Base-by-base conservation (phyloP, 2,329 filamentous ascomycete genomes). In the Aschersonia sp. region DNA sequence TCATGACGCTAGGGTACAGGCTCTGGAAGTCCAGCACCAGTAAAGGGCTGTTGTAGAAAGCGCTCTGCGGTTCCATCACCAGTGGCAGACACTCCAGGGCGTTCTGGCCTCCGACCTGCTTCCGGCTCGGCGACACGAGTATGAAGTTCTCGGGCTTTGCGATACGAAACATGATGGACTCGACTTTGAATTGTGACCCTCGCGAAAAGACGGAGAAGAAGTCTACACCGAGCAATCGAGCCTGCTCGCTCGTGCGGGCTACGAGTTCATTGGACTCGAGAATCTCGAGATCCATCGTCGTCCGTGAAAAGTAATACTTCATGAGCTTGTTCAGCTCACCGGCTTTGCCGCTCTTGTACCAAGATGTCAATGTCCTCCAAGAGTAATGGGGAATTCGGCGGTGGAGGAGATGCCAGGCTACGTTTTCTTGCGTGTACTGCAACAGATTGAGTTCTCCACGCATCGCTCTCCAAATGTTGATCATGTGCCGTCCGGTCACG, bases 381-480 rank as follows among this genome's bases (percentile, higher is more conserved):
- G 82, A 73, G 61, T 94, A 96, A 61, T 95, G 88, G 5, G 92
- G 92, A 45, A 97, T 84, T 3, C 91, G 80, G 32, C 80, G 80
- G 55, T 94, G 89, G 2, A 98, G 73, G 1, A 97, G 65, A 65
- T 97, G 89, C 70, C 94, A 97, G 0, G 80, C 86, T 4, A 97
- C 87, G 57, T 95, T 96, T 63, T 97, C 92, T 79, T 97, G 85
- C 0, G 86, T 95, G 60, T 98, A 97, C 60, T 96, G 89, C 9
- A 95, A 73, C 31, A 98, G 69, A 55, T 89, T 94, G 31, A 98
- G 67, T 64, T 96, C 91, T n/a, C 83, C 79, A 50, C 88, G 78
- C 89, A 98, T 96, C 0, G 89, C 89, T 56, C 91, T 78, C 89
- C 92, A 97, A 44, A 97, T 85, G 56, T 97, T 97, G 68, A 98